Evolutionary conservation across 2,329 filamentous ascomycete genomes (phyloP), one percentile per base, ranked within the genome.

Genomic region (Pseudocercospora pini-densiflorae): DNA sequence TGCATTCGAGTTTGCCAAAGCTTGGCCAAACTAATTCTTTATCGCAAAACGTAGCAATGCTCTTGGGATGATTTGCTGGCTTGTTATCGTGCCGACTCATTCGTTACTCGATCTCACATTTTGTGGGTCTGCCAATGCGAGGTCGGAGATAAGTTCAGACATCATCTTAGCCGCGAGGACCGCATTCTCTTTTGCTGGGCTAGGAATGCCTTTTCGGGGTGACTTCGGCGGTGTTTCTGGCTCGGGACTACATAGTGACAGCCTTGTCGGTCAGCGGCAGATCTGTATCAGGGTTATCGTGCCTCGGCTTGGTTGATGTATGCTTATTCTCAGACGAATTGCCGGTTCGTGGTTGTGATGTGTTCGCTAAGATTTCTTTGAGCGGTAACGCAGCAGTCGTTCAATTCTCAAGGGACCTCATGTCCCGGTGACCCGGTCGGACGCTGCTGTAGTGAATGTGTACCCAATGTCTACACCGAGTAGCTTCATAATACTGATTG

Each of bases 321-420:
- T 59, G 43, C 33, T 29, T 29, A 12, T 27, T 16, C 14, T 14
- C 24, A 40, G 14, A 57, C n/a, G 54, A 16, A 36, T 36, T 31
- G 3, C 61, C 45, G 36, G 43, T 62, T 31, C 49, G 59, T 21
- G 53, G 54, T 51, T 68, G 65, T 23, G 70, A 58, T 67, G 69
- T 57, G 51, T 77, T 77, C 7, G 73, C 68, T n/a, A 73, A 73
- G 19, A 77, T 65, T 27, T 72, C 72, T 59, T 70, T 71, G 54
- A 78, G 57, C n/a, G 73, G 71, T 55, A 69, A 62, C n/a, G 53
- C n/a, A 27, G 27, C 27, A 27, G 27, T 27, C 27, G 27, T 27
- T 6, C 27, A 27, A 27, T 27, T 27, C 27, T 27, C 27, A 27
- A 27, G 27, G 27, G 27, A 27, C 27, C 27, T 27, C 27, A 27